These are phyloP conservation scores for Cordyceps tenuipes DNA, from an alignment of 2,329 filamentous ascomycete species.

Conservation along the genomic window DNA sequence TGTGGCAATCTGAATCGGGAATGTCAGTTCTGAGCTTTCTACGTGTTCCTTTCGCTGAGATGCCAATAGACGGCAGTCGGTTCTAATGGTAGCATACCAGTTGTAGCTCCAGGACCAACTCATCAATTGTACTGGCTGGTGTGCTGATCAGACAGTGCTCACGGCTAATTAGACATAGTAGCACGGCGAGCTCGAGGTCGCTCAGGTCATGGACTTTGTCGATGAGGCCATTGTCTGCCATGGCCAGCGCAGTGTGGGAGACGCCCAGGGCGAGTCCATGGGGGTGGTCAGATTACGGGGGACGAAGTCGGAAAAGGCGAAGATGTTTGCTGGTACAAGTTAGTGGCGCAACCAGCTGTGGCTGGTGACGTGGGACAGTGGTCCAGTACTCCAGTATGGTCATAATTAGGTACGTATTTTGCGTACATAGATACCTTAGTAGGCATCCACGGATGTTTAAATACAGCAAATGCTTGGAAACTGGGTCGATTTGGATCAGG, in stretches of 20 bases:
- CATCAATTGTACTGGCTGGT: conserved; percentile 50
- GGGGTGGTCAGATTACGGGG: neutral
- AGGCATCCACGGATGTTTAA: neutral
- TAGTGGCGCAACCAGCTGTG: neutral
- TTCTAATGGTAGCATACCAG: conserved; percentile 39
- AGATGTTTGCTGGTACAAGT: neutral
- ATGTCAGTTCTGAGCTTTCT: neutral
- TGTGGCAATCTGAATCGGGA: conserved; percentile 45
- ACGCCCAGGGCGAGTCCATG: conserved; percentile 1
- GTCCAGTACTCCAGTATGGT: no score
- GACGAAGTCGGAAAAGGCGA: neutral
- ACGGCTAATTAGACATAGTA: conserved; percentile 71
- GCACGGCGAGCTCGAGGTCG: conserved; percentile 78
- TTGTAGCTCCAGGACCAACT: conserved; percentile 65
- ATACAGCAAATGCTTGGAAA: neutral
- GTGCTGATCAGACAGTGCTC: conserved; percentile 88
- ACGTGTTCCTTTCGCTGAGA: neutral
- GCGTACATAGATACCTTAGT: no score
- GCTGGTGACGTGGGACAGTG: neutral
- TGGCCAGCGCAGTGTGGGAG: conserved; percentile 26
- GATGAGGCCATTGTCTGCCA: conserved; percentile 55
- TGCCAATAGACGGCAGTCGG: neutral
- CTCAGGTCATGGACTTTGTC: conserved; percentile 68
- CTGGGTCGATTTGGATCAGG: no score
- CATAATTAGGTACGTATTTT: no score